Percentiles rank a stretch among this genome's conserved stretches.
Conservation (phyloP, 2,329 filamentous ascomycete genomes). For the Ambrosiella xylebori region DNA sequence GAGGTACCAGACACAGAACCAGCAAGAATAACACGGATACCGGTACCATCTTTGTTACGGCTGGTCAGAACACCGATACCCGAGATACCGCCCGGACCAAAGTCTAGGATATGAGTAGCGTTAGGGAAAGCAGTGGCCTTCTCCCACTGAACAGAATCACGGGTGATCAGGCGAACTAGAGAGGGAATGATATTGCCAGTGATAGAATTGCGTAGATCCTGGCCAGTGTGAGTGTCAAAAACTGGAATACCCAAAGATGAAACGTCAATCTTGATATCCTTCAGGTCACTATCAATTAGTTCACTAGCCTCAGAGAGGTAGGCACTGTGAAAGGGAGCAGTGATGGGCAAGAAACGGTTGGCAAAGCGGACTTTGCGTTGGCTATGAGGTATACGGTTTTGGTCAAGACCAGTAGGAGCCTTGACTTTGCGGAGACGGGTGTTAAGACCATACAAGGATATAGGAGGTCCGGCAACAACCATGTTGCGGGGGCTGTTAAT, state of each 20-base stretch:
- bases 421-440: constrained; percentile 91
- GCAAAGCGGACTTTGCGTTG: constrained; percentile 93
- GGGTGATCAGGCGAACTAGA: constrained; percentile 82
- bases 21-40: constrained; percentile 87
- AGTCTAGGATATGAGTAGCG: constrained; percentile 90
- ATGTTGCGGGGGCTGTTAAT: constrained; percentile 95
- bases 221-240: constrained; percentile 76
- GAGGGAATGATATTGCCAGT: constrained; percentile 68
- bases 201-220: constrained; percentile 57
- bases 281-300: constrained; percentile 73
- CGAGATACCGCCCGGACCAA: constrained; percentile 91
- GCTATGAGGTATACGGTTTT: constrained; percentile 84
- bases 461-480: constrained; percentile 88
- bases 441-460: constrained; percentile 92
- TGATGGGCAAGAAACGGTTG: constrained; percentile 94
- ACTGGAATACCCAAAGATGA: constrained; percentile 66
- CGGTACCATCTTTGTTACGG: constrained; percentile 97
- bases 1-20: constrained; percentile 86
- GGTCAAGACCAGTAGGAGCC: constrained; percentile 90
- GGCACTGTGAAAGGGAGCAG: constrained; percentile 93
- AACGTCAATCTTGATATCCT: constrained; percentile 59
- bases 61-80: constrained; percentile 91
- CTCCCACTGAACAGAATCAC: constrained; percentile 91
- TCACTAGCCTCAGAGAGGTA: constrained; percentile 71
- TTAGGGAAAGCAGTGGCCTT: constrained; percentile 77